Base-by-base conservation (phyloP, 768 basidiomycete genomes). In the Boletus reticuloceps region DNA sequence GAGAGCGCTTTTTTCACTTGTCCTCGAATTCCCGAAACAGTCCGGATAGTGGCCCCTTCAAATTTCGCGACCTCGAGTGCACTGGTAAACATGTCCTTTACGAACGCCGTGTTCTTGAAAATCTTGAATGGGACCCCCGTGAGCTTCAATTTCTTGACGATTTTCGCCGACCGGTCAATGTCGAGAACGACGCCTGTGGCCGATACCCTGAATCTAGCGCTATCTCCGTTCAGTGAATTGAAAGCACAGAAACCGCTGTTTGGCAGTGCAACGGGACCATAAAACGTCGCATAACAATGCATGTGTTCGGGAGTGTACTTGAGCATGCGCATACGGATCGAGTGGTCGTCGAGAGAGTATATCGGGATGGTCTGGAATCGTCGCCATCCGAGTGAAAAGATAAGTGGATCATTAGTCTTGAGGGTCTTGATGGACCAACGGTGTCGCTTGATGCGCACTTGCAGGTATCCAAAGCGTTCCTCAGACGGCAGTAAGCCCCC, bases 251-350 rank as follows among this genome's bases (percentile, higher is more conserved):
- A 95, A 32, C 95, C 94, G 0, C 93, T 97, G 72, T 97, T 97
- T 20, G 95, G 96, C 0, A 91, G 76, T 3, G 93, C 77, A 20
- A 93, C 86, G 8, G 97, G 96, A 1, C 94, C 96, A 66, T 95
- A 99, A 72, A 98, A 97, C 3, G 95, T 97, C 3, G 95, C 96
- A 66, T 88, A 96, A 66, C 97, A 99, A 69, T 99, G 97, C 97
- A 96, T 98, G 67, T 99, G 97, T 74, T 99, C 97, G 1, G 97
- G 97, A 1, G 97, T 98, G 69, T 99, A 99, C 75, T 99, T 99
- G 75, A 99, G 89, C 88, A 98, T 91, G 36, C 97, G 92, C 87
- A 98, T 97, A 17, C 97, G 90, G 62, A 98, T 96, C 11, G 90
- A 93, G 68, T 97, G 95, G 72, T 99, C 97, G 69, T 99, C 97